A percentile compares a stretch with the other conserved stretches of the same genome.
Conservation (phyloP, 345 rosid genomes). For the Hibiscus mutabilis region DNA sequence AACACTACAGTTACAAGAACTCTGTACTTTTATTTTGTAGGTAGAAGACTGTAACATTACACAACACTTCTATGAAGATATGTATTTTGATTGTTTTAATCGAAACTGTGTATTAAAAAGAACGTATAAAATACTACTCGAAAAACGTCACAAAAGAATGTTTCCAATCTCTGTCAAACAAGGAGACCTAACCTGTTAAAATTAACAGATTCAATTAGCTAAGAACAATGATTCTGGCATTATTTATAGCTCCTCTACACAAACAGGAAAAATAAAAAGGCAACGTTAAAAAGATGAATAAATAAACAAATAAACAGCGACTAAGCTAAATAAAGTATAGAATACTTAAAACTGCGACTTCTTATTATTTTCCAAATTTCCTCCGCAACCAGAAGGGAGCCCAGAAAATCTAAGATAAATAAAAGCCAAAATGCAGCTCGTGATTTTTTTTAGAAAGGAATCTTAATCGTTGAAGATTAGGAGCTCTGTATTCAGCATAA, state of each 20-base stretch:
- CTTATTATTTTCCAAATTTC: slow-evolving; percentile 16
- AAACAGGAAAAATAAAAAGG: neutral
- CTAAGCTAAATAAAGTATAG: neutral
- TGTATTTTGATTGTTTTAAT: neutral
- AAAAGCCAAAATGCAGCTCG: neutral
- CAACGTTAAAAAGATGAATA: neutral
- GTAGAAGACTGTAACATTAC: neutral
- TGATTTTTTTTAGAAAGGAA: neutral
- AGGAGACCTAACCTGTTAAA: neutral
- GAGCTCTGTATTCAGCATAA: neutral
- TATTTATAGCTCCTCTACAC: neutral
- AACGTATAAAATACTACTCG: neutral
- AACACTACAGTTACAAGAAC: neutral
- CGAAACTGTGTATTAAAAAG: neutral
- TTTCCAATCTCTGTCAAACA: neutral
- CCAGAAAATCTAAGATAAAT: slow-evolving; percentile 4
- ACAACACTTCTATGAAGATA: neutral
- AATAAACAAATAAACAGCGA: neutral
- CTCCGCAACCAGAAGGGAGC: slow-evolving; percentile 24
- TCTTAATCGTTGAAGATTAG: slow-evolving; percentile 8
- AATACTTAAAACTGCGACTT: neutral
- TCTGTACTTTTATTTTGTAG: neutral
- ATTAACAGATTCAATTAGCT: neutral
- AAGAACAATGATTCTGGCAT: neutral
- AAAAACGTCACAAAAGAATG: neutral